Evolutionary conservation across 2,329 filamentous ascomycete genomes (phyloP).

Genomic region (Fusarium torreyae): DNA sequence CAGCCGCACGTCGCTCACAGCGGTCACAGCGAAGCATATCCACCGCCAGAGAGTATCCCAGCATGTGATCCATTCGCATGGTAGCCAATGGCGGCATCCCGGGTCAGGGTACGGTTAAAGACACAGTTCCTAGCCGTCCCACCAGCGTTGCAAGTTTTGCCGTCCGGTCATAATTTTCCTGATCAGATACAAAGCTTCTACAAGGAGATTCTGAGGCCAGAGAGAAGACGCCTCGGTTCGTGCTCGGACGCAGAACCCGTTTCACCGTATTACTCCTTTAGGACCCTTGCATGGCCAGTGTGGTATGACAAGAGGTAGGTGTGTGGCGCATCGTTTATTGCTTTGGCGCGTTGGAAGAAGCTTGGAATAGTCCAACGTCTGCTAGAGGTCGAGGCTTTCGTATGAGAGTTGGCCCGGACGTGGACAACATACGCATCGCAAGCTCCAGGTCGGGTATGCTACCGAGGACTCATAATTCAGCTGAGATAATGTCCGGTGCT

Average conservation of each 20-base stretch:
- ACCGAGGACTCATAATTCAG: slow-evolving; percentile 21
- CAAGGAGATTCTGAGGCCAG: slow-evolving; percentile 23
- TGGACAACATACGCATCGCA: slow-evolving; percentile 9
- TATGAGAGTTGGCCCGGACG: slow-evolving; percentile 11
- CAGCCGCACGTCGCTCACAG: slow-evolving; percentile 14
- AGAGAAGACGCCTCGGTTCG: slow-evolving; percentile 28
- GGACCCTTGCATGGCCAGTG: slow-evolving; percentile 45
- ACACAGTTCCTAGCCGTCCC: slow-evolving; percentile 15
- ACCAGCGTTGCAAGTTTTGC: slow-evolving; percentile 21
- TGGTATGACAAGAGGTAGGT: slow-evolving; percentile 43
- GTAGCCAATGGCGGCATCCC: slow-evolving; percentile 43
- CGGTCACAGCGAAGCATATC: slow-evolving; percentile 18
- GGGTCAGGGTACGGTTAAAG: slow-evolving; percentile 23
- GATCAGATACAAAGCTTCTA: slow-evolving; percentile 5
- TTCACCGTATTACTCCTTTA: slow-evolving; percentile 42
- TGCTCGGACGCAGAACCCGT: slow-evolving; percentile 38
- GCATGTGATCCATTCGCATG: slow-evolving; percentile 48
- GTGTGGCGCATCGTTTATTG: slow-evolving; percentile 36
- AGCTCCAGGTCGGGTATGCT: slow-evolving; percentile 36
- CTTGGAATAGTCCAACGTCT: slow-evolving; percentile 15
- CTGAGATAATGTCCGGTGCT: slow-evolving; percentile 2
- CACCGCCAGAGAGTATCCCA: slow-evolving; percentile 25
- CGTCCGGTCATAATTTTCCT: slow-evolving; percentile 8
- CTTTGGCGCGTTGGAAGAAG: slow-evolving; percentile 17
- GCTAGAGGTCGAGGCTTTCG: slow-evolving; percentile 11